These are phyloP conservation scores for Pseudocohnilembus persalinus DNA, from an alignment of 169 alveolate genomes.

Conservation along the genomic window DNA sequence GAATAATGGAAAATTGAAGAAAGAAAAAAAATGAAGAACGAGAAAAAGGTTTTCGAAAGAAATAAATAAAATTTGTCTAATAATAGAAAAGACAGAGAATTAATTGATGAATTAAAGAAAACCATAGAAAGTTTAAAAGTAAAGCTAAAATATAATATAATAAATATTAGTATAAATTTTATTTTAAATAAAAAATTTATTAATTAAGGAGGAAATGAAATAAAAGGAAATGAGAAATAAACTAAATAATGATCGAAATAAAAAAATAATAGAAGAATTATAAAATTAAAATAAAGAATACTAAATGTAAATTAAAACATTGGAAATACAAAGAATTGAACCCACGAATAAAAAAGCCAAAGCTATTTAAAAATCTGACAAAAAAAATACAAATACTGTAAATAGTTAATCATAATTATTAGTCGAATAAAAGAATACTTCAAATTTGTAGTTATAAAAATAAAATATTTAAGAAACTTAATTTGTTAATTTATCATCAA, in stretches of 20 bases:
- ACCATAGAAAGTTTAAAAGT: constrained; percentile 22
- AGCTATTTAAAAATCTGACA: too few relatives aligned
- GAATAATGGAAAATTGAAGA: constrained; percentile 47
- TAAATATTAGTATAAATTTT: constrained; percentile 26
- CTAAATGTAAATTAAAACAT: constrained; percentile 28
- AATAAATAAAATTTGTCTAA: constrained; percentile 18
- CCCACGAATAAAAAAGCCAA: neutral
- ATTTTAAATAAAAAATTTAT: constrained; percentile 28
- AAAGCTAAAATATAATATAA: constrained; percentile 29
- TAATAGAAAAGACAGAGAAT: constrained; percentile 48
- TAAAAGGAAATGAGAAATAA: constrained; percentile 44
- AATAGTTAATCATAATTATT: too few relatives aligned
- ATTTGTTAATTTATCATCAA: too few relatives aligned
- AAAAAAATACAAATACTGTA: too few relatives aligned
- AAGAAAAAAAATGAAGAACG: constrained; percentile 32
- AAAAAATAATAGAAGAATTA: constrained; percentile 32
- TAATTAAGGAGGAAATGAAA: constrained; percentile 24
- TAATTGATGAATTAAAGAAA: constrained; percentile 29
- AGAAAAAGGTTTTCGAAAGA: constrained; percentile 21
- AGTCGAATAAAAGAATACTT: too few relatives aligned
- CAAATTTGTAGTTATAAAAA: too few relatives aligned
- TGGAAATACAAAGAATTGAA: constrained; percentile 12
- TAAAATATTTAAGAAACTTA: too few relatives aligned
- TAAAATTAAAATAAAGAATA: constrained; percentile 32
- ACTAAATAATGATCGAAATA: constrained; percentile 26